These are phyloP conservation scores for Schizonepeta tenuifolia DNA, from an alignment of 257 asterid genomes.

Conservation along the genomic window DNA sequence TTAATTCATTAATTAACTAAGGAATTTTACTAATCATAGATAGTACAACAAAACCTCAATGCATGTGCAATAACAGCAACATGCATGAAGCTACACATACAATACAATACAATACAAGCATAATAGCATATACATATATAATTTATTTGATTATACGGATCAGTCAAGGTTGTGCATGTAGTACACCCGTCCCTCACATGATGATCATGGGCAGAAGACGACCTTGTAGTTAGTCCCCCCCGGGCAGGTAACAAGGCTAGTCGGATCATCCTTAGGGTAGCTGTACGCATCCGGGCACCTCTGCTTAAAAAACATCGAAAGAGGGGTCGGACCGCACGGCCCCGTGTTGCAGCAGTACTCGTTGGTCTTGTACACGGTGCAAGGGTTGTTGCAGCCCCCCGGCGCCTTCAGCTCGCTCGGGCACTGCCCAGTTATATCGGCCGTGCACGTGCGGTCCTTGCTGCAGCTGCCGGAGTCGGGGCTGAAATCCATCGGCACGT, in stretches of 20 bases:
- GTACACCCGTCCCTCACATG: too few species aligned
- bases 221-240: constrained; percentile 52
- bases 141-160: not conserved
- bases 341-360: constrained; percentile 50
- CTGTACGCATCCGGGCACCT: constrained; percentile 59
- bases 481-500: constrained; percentile 55
- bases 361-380: constrained; percentile 43
- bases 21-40: too few species aligned
- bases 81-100: constrained; percentile 29
- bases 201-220: constrained; percentile 44
- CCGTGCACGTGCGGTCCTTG: constrained; percentile 41
- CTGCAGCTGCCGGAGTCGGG: constrained; percentile 41
- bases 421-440: constrained; percentile 54
- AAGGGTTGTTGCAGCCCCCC: constrained; percentile 56
- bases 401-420: constrained; percentile 41
- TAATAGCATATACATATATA: too few species aligned
- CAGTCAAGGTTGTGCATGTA: too few species aligned
- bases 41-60: too few species aligned
- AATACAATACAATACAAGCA: too few species aligned
- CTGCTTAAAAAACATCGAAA: constrained; percentile 46
- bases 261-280: constrained; percentile 50
- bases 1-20: too few species aligned
- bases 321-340: constrained; percentile 38
- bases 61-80: too few species aligned
- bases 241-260: constrained; percentile 56